A percentile compares a stretch with the other conserved stretches of the same genome.
phyloP scores from a whole-genome alignment of 2,329 filamentous ascomycete genomes.

The Alternaria ethzedia region DNA sequence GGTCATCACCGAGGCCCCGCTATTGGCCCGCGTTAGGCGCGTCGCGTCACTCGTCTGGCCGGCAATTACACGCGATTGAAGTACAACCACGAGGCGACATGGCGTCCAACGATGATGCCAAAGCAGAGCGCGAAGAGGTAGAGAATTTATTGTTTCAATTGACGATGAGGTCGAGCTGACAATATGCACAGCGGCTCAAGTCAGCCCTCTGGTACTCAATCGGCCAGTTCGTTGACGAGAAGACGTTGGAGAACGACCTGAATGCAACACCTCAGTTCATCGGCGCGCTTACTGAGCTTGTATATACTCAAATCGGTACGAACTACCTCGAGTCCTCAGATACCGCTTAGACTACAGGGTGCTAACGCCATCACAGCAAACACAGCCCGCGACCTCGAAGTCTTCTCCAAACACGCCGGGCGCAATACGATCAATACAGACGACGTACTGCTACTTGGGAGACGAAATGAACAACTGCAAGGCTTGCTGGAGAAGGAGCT shows the following conservation, averaged over 20 bases:
- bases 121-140: constrained; percentile 43
- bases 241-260: constrained; percentile 73
- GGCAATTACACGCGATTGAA: not conserved
- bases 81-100: constrained; percentile 18
- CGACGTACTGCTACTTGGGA: constrained; percentile 85
- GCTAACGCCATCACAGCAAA: constrained; percentile 31
- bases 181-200: constrained; percentile 54
- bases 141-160: not conserved
- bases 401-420: constrained; percentile 72
- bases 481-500: constrained; percentile 74
- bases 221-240: constrained; percentile 78
- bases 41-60: constrained; percentile 21
- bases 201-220: constrained; percentile 52
- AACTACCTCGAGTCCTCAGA: not conserved
- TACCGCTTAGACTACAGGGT: not conserved
- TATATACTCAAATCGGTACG: constrained; percentile 84
- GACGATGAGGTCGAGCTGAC: not conserved
- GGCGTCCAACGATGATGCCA: constrained; percentile 33
- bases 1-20: constrained; percentile 23
- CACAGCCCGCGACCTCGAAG: constrained; percentile 65
- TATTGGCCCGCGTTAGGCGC: constrained; percentile 20
- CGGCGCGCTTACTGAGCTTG: constrained; percentile 75
- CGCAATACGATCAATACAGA: constrained; percentile 80
- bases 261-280: constrained; percentile 95
- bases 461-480: constrained; percentile 85